phyloP scores from a whole-genome alignment of 148 eudicot genomes.

The Pouteria glomerata region DNA sequence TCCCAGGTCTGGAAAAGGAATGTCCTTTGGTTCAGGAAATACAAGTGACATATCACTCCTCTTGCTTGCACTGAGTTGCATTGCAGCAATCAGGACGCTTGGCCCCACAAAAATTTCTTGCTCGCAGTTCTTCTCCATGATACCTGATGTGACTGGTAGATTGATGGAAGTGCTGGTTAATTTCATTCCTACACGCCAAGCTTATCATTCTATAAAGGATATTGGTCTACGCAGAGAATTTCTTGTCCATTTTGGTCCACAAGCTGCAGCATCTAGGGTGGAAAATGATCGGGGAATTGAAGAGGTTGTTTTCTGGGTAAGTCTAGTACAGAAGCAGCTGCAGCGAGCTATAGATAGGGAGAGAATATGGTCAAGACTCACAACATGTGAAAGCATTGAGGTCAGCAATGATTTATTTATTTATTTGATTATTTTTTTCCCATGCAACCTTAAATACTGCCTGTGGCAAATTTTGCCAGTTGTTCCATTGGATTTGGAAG shows the following conservation, averaged over 20 bases:
- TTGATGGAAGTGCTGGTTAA: constrained; percentile 82
- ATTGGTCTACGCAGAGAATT: constrained; percentile 85
- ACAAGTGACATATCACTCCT: constrained; percentile 66
- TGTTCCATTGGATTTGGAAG: neutral
- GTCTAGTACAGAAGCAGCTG: constrained; percentile 77
- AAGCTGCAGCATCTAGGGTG: constrained; percentile 68
- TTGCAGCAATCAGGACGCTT: constrained; percentile 70
- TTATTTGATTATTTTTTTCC: neutral
- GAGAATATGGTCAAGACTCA: constrained; percentile 91
- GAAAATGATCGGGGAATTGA: constrained; percentile 60
- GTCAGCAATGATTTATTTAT: constrained; percentile 26
- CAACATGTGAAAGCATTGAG: constrained; percentile 95
- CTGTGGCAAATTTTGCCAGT: neutral
- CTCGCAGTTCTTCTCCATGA: constrained; percentile 66
- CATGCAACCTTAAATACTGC: neutral
- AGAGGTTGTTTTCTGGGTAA: constrained; percentile 89
- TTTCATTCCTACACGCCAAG: constrained; percentile 65
- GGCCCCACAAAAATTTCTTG: constrained; percentile 92
- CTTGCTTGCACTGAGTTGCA: constrained; percentile 71
- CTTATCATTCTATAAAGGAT: constrained; percentile 61
- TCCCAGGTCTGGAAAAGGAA: constrained; percentile 54
- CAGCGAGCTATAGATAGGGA: constrained; percentile 88
- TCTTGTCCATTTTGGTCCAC: constrained; percentile 88
- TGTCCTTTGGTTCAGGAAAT: constrained; percentile 35
- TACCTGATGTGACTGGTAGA: constrained; percentile 78